These are phyloP conservation scores for Tulasnella sp. DNA, from an alignment of 768 basidiomycete genomes.

Conservation along the genomic window DNA sequence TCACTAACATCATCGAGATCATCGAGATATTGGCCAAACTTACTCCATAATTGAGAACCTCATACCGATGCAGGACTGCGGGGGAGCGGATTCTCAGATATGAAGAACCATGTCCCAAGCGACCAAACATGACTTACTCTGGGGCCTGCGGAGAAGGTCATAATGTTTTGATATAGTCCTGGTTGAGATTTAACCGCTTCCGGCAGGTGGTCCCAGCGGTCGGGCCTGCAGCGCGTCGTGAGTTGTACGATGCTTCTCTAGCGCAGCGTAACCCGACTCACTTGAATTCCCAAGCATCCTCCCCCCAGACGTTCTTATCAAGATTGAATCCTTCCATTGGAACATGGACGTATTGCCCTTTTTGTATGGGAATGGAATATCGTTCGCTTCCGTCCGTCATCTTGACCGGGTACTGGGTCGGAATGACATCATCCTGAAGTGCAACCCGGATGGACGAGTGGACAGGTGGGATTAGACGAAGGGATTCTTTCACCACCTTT, in stretches of 20 bases:
- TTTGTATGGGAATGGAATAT: conserved; percentile 35
- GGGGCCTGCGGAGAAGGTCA: conserved; percentile 76
- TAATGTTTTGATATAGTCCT: conserved; percentile 28
- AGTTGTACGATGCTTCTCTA: conserved; percentile 7
- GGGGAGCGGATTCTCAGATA: neutral
- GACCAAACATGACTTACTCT: conserved; percentile 38
- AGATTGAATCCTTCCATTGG: conserved; percentile 72
- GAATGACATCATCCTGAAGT: conserved; percentile 64
- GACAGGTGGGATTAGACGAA: conserved; percentile 71
- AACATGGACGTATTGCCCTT: conserved; percentile 65
- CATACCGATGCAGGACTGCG: conserved; percentile 70
- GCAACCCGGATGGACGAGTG: conserved; percentile 65
- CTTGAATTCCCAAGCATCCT: conserved; percentile 72
- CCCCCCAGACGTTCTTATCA: conserved; percentile 67
- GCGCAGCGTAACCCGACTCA: conserved; percentile 26
- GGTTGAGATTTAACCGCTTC: conserved; percentile 48
- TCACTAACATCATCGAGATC: neutral
- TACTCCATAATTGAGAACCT: conserved; percentile 68
- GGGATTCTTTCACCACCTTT: conserved; percentile 60
- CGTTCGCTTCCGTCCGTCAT: neutral
- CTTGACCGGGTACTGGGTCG: conserved; percentile 45
- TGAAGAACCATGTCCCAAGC: conserved; percentile 6
- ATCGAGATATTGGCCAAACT: neutral
- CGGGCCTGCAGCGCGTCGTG: conserved; percentile 39
- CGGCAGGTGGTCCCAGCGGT: conserved; percentile 68